Conservation (phyloP, 78 protist genomes). For the Dictyostelium purpureum region DNA sequence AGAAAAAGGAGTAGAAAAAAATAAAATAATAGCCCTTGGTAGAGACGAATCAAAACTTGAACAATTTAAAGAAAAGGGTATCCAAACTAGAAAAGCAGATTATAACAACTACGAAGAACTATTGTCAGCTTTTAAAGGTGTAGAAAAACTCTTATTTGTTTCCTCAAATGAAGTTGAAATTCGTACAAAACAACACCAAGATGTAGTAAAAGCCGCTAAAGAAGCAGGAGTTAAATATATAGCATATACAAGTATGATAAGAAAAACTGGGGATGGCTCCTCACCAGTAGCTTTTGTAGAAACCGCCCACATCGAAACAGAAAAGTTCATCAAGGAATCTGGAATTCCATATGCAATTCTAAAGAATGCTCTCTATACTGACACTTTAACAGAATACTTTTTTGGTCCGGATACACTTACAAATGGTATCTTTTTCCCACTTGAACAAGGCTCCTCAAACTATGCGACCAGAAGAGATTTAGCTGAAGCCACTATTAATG, state of each 20-base stretch:
- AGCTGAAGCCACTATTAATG: constrained; percentile 20
- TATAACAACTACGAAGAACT: not conserved
- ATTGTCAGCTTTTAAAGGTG: not conserved
- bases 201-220: constrained; percentile 20
- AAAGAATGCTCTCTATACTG: constrained; percentile 6
- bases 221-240: not conserved
- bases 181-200: not conserved
- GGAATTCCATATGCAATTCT: not conserved
- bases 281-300: not conserved
- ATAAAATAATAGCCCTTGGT: not conserved
- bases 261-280: constrained; percentile 1
- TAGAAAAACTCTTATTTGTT: constrained; percentile 12
- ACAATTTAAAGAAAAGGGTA: not conserved
- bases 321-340: not conserved
- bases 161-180: constrained; percentile 11
- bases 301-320: not conserved
- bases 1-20: not conserved
- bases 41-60: not conserved
- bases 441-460: not conserved
- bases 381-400: not conserved
- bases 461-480: constrained; percentile 22
- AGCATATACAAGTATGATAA: constrained; percentile 15
- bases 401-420: not conserved
- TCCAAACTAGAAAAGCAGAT: constrained; percentile 3
- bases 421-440: constrained; percentile 19